phyloP scores from a whole-genome alignment of 371 early-diverging fungal genomes.

The Fennellomyces sp. region DNA sequence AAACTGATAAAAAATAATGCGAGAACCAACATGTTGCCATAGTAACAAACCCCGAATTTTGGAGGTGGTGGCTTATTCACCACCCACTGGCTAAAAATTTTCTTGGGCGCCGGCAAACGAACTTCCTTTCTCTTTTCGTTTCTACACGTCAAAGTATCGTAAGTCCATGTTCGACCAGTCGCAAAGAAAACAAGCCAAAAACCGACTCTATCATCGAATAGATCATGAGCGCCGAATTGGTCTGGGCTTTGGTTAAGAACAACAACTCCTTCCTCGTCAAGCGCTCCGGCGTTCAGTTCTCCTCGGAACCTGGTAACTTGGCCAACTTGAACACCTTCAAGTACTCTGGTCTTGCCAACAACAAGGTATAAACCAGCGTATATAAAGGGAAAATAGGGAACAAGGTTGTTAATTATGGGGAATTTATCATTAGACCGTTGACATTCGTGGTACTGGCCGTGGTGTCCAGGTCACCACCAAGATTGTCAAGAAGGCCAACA shows the following conservation, averaged over 20 bases:
- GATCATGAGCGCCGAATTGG: conserved; percentile 71
- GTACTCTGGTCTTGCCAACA: conserved; percentile 85
- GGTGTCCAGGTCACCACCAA: conserved; percentile 68
- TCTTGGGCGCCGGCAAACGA: background rate
- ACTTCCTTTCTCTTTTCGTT: conserved; percentile 39
- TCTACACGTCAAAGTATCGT: conserved; percentile 29
- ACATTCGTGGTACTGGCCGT: conserved; percentile 63
- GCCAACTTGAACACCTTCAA: conserved; percentile 84
- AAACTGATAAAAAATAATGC: conserved; percentile 4
- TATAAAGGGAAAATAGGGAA: background rate
- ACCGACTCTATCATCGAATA: conserved; percentile 10
- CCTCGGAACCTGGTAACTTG: conserved; percentile 84
- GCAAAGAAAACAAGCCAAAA: conserved; percentile 7
- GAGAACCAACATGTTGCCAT: background rate
- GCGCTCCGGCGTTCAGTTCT: conserved; percentile 76
- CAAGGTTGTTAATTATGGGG: background rate
- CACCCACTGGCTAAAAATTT: conserved; percentile 7
- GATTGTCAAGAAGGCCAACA: conserved; percentile 63
- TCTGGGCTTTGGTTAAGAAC: conserved; percentile 86
- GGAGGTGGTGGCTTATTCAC: background rate
- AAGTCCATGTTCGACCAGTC: conserved; percentile 14
- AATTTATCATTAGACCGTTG: conserved; percentile 55
- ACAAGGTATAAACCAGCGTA: conserved; percentile 53
- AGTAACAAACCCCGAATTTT: background rate
- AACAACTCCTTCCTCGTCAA: conserved; percentile 89